Conservation (phyloP, 305 asterid genomes). For the Solanum hybrid region DNA sequence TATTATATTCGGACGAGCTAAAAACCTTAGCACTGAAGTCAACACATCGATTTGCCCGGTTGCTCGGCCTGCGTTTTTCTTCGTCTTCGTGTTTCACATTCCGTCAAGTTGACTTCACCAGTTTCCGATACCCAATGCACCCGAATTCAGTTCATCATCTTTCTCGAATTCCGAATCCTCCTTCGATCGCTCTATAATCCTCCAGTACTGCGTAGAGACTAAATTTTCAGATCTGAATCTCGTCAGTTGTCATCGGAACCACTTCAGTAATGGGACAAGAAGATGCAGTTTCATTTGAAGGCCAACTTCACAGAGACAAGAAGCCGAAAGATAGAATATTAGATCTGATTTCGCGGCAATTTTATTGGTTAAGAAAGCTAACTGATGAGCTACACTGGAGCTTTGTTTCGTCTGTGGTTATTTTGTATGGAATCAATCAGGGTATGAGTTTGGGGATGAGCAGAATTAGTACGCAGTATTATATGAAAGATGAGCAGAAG, state of each 20-base stretch:
- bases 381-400: slow-evolving; percentile 55
- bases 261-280: slow-evolving; percentile 29
- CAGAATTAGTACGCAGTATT: slow-evolving; percentile 46
- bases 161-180: background rate
- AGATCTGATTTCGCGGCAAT: slow-evolving; percentile 30
- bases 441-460: slow-evolving; percentile 48
- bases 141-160: background rate
- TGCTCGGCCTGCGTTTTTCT: background rate
- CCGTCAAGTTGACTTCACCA: background rate
- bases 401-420: slow-evolving; percentile 51
- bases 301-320: slow-evolving; percentile 12
- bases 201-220: background rate
- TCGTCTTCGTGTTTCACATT: background rate
- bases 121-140: background rate
- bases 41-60: background rate
- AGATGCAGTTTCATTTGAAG: slow-evolving; percentile 15
- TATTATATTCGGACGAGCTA: background rate
- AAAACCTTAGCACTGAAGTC: background rate
- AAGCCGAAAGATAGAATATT: slow-evolving; percentile 11
- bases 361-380: slow-evolving; percentile 37
- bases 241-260: background rate
- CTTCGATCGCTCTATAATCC: background rate
- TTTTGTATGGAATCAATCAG: slow-evolving; percentile 57
- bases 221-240: background rate
- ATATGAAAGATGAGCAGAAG: slow-evolving; percentile 65